Evolutionary conservation across 345 rosid genomes (phyloP).

Genomic region (Citrus australasica): DNA sequence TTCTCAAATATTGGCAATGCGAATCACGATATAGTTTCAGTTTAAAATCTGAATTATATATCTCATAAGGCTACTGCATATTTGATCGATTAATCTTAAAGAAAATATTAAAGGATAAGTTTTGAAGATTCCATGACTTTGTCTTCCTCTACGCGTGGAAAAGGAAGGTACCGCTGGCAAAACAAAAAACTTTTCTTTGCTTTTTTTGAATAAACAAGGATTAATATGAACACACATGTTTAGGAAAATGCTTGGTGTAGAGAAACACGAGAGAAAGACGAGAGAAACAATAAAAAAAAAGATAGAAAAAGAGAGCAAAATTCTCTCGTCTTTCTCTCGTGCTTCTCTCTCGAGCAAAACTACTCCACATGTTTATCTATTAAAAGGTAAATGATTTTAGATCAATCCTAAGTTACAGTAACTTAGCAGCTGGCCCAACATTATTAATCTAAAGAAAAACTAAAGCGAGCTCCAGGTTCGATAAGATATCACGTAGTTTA

Average conservation of each 20-base stretch:
- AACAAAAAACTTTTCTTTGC: neutral
- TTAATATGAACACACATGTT: neutral
- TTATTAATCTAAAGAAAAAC: neutral
- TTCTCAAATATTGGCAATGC: too few species aligned
- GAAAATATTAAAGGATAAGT: neutral
- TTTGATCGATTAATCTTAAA: neutral
- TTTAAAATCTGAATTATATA: neutral
- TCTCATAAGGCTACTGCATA: too few species aligned
- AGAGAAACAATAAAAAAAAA: too few species aligned
- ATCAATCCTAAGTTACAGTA: too few species aligned
- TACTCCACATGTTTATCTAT: neutral
- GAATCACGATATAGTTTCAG: neutral
- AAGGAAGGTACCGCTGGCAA: neutral
- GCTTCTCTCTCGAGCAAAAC: too few species aligned
- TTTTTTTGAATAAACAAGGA: too few species aligned
- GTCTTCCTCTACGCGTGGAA: neutral
- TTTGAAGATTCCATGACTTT: neutral
- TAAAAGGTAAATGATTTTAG: too few species aligned
- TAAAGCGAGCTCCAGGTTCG: slow-evolving; percentile 10
- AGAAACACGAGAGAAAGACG: too few species aligned
- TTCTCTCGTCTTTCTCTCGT: too few species aligned
- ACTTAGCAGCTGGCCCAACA: neutral
- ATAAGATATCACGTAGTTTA: slow-evolving; percentile 14
- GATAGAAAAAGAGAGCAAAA: too few species aligned
- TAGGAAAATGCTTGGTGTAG: too few species aligned